Percentiles rank a stretch among this genome's conserved stretches.
These are phyloP conservation scores for Quaeritorhiza haematococci DNA, from an alignment of 371 early-diverging fungal genomes.

Conservation along the genomic window DNA sequence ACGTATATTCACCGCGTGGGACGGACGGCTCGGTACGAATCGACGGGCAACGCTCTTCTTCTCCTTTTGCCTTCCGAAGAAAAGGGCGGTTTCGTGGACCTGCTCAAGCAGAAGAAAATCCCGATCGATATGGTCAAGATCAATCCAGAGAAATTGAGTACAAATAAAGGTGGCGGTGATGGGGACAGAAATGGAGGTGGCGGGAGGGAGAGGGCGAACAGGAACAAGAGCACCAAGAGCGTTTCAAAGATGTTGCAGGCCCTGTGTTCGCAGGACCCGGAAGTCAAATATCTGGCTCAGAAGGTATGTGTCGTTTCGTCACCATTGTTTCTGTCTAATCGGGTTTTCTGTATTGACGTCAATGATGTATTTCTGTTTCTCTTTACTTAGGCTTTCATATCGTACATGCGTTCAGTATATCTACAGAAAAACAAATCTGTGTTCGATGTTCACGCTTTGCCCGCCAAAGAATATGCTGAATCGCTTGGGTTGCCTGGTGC, in stretches of 20 bases:
- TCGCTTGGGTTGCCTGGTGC: conserved; percentile 90
- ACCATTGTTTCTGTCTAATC: background rate
- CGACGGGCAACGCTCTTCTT: conserved; percentile 79
- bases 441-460: conserved; percentile 80
- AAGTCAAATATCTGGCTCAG: conserved; percentile 93
- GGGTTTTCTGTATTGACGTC: background rate
- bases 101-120: conserved; percentile 66
- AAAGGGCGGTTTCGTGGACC: conserved; percentile 67
- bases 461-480: conserved; percentile 80
- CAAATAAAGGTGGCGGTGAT: too few species aligned
- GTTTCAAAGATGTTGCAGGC: conserved; percentile 78
- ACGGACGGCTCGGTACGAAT: conserved; percentile 92
- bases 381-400: conserved; percentile 71
- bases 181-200: too few species aligned
- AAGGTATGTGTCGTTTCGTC: conserved; percentile 49
- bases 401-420: conserved; percentile 86
- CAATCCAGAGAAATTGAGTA: conserved; percentile 63
- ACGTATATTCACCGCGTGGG: conserved; percentile 98
- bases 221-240: too few species aligned
- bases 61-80: conserved; percentile 85
- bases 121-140: conserved; percentile 82
- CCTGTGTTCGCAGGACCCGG: conserved; percentile 87
- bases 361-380: conserved; percentile 1
- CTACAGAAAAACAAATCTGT: conserved; percentile 82
- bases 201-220: too few species aligned